Evolutionary conservation across 495 filamentous ascomycete species (phyloP).

Genomic region (Patellaria atrata): DNA sequence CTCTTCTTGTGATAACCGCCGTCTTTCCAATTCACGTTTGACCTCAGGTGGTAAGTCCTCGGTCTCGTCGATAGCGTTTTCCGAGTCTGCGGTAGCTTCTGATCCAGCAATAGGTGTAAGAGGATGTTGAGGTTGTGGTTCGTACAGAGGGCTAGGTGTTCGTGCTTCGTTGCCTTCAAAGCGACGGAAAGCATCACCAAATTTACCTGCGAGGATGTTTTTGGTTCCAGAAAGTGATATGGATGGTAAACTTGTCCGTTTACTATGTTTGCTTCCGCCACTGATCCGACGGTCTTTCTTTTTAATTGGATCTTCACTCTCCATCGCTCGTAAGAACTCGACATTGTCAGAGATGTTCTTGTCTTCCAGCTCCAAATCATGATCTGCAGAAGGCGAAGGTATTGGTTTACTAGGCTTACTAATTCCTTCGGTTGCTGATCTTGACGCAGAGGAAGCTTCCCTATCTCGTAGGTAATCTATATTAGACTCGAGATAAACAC

Average conservation of each 20-base stretch:
- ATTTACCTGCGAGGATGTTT: slow-evolving; percentile 74
- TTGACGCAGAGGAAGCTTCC: slow-evolving; percentile 25
- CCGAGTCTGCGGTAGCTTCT: slow-evolving; percentile 64
- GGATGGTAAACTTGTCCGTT: slow-evolving; percentile 69
- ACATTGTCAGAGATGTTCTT: slow-evolving; percentile 71
- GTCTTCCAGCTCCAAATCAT: slow-evolving; percentile 38
- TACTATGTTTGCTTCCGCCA: slow-evolving; percentile 48
- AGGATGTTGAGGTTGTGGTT: slow-evolving; percentile 17
- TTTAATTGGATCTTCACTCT: slow-evolving; percentile 49
- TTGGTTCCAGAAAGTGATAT: slow-evolving; percentile 65
- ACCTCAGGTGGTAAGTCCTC: slow-evolving; percentile 77
- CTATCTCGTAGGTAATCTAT: slow-evolving; percentile 57
- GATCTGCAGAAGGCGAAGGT: slow-evolving; percentile 25
- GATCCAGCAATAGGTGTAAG: slow-evolving; percentile 63
- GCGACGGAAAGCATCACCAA: slow-evolving; percentile 88
- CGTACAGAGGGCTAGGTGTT: slow-evolving; percentile 24
- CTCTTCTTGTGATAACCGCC: slow-evolving; percentile 76
- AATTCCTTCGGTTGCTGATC: slow-evolving; percentile 26
- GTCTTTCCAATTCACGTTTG: slow-evolving; percentile 76
- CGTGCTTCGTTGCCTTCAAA: slow-evolving; percentile 57
- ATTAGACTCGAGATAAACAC: slow-evolving; percentile 66
- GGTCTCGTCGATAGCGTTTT: slow-evolving; percentile 40
- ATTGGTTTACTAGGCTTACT: slow-evolving; percentile 20
- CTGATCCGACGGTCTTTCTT: slow-evolving; percentile 50
- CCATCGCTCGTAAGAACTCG: slow-evolving; percentile 72